A percentile compares a stretch with the other conserved stretches of the same genome.
Conservation (phyloP, 202 grass and related monocot species). For the Panicum hallii region DNA sequence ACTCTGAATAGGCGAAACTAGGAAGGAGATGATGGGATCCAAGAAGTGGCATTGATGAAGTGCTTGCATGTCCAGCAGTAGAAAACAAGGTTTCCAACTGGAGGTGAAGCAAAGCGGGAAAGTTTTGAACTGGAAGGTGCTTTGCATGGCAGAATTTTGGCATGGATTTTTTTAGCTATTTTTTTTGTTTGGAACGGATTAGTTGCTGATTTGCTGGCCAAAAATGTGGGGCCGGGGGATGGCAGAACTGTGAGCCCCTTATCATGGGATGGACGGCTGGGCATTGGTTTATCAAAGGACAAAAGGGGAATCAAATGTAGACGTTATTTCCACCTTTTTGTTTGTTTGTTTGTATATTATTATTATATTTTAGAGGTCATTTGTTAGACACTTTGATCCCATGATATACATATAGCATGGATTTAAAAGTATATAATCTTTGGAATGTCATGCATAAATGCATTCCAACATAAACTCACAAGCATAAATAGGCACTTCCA, state of each 20-base stretch:
- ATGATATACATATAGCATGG: not conserved
- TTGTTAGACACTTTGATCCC: not conserved
- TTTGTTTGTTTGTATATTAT: not conserved
- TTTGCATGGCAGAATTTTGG: not conserved
- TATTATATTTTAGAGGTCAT: not conserved
- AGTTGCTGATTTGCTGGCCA: not conserved
- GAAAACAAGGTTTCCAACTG: constrained; percentile 16
- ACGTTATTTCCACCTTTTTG: not conserved
- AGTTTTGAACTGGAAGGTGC: not conserved
- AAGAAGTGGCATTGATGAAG: constrained; percentile 8
- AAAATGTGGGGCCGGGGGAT: not conserved
- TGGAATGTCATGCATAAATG: not conserved
- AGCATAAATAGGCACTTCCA: not conserved
- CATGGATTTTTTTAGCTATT: not conserved
- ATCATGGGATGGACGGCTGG: not conserved
- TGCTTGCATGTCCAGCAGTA: constrained; percentile 12
- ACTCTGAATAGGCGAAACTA: not conserved
- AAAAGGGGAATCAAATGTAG: not conserved
- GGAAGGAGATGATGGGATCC: not conserved
- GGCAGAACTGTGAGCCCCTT: not conserved
- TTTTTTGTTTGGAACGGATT: not conserved
- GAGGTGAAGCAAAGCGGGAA: constrained; percentile 14
- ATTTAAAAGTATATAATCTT: not conserved
- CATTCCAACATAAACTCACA: not conserved
- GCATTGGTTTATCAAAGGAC: not conserved